Evolutionary conservation across 495 filamentous ascomycete genomes (phyloP).

Genomic region (Aspergillus panamensis): DNA sequence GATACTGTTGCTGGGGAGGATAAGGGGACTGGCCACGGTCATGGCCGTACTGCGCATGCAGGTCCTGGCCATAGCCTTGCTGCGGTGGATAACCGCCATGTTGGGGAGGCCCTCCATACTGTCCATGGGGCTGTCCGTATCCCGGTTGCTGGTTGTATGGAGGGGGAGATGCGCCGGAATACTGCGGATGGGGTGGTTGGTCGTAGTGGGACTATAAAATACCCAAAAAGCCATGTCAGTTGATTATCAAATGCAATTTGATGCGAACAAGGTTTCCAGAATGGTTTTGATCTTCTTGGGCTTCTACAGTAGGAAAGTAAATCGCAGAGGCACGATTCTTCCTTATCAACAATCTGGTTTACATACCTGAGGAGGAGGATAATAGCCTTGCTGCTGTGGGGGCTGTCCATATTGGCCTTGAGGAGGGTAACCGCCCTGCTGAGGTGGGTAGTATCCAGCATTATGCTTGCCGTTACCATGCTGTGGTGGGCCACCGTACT

Average conservation of each 20-base stretch:
- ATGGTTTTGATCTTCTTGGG: background rate
- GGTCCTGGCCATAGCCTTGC: conserved; percentile 19
- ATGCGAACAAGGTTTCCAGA: background rate
- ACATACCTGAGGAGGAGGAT: conserved; percentile 29
- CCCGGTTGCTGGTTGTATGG: conserved; percentile 18
- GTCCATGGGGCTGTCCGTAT: conserved; percentile 16
- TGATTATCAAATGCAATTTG: background rate
- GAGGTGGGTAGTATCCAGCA: conserved; percentile 12
- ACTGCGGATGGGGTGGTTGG: conserved; percentile 21
- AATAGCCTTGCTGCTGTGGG: conserved; percentile 30
- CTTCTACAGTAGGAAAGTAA: background rate
- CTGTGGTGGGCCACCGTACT: conserved; percentile 17
- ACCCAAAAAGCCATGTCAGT: conserved; percentile 10
- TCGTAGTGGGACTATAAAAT: conserved; percentile 22
- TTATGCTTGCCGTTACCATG: conserved; percentile 10
- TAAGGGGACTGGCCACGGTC: conserved; percentile 33
- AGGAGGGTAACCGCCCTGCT: conserved; percentile 23
- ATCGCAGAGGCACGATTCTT: background rate
- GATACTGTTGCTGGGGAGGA: conserved; percentile 28
- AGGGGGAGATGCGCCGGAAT: conserved; percentile 15
- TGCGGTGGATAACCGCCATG: conserved; percentile 13
- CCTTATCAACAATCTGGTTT: no score
- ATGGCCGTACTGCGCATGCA: conserved; percentile 20
- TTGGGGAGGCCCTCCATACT: conserved; percentile 10
- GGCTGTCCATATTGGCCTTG: conserved; percentile 25